Evolutionary conservation across 2,329 filamentous ascomycete species (phyloP).

Genomic region (Microdochium trichocladiopsis): DNA sequence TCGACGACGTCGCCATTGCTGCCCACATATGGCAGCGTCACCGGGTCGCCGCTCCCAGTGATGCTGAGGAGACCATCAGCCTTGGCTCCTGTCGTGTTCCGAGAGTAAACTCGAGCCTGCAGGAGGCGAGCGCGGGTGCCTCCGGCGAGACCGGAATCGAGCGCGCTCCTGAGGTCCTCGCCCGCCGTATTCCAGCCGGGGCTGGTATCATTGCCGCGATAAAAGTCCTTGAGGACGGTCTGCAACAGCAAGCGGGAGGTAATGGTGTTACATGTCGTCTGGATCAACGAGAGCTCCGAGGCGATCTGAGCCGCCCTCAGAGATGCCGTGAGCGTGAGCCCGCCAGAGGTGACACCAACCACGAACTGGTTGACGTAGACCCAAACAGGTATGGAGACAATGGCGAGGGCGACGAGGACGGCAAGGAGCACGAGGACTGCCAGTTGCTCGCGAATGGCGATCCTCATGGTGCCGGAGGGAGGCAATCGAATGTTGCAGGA

Average conservation of each 20-base stretch:
- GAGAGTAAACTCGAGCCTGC: slow-evolving; percentile 68
- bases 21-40: slow-evolving; percentile 55
- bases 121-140: slow-evolving; percentile 44
- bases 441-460: slow-evolving; percentile 84
- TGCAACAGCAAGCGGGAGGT: slow-evolving; percentile 59
- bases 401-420: slow-evolving; percentile 66
- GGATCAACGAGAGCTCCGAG: slow-evolving; percentile 71
- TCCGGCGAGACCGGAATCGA: slow-evolving; percentile 49
- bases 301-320: slow-evolving; percentile 79
- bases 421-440: slow-evolving; percentile 70
- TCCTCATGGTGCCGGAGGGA: slow-evolving; percentile 51
- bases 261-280: slow-evolving; percentile 67
- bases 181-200: slow-evolving; percentile 54
- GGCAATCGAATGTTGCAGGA: slow-evolving; percentile 20
- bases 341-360: slow-evolving; percentile 43
- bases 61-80: slow-evolving; percentile 53
- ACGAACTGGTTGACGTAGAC: slow-evolving; percentile 50
- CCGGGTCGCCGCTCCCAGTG: slow-evolving; percentile 43
- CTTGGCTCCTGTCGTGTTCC: slow-evolving; percentile 50
- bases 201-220: slow-evolving; percentile 44
- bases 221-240: slow-evolving; percentile 42
- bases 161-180: slow-evolving; percentile 64
- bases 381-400: slow-evolving; percentile 73
- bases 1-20: slow-evolving; percentile 50
- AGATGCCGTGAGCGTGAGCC: slow-evolving; percentile 71